Conservation (phyloP, 805 yeast genomes). For the Wickerhamomyces hampshirensis region DNA sequence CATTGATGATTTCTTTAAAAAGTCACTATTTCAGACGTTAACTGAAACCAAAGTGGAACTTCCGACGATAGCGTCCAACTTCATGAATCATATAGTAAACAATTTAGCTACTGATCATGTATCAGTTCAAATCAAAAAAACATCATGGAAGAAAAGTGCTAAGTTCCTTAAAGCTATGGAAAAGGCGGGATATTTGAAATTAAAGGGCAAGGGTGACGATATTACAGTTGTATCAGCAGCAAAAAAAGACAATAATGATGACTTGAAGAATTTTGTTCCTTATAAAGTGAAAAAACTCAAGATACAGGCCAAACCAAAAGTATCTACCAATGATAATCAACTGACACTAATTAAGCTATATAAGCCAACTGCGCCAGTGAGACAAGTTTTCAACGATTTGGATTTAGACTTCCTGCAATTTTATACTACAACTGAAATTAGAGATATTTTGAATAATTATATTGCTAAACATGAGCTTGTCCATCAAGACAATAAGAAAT, state of each 20-base stretch:
- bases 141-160: constrained; percentile 86
- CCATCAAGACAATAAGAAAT: constrained; percentile 45
- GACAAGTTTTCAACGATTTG: constrained; percentile 41
- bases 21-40: constrained; percentile 68
- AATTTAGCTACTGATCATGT: constrained; percentile 69
- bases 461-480: constrained; percentile 48
- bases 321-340: constrained; percentile 24
- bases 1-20: constrained; percentile 66
- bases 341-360: constrained; percentile 49
- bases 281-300: constrained; percentile 38
- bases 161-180: constrained; percentile 86
- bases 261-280: constrained; percentile 57
- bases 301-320: constrained; percentile 7
- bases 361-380: constrained; percentile 50
- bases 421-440: constrained; percentile 54
- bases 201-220: constrained; percentile 86
- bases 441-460: constrained; percentile 49
- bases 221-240: constrained; percentile 51
- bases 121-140: constrained; percentile 61
- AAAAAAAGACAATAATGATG: constrained; percentile 38
- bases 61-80: constrained; percentile 70
- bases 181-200: constrained; percentile 58
- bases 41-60: constrained; percentile 43
- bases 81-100: constrained; percentile 63
- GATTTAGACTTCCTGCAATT: constrained; percentile 33